A percentile compares a stretch with the other conserved stretches of the same genome.
Evolutionary conservation across 148 eudicot genomes (phyloP).

Genomic region (Vaccinium vitisidaea): DNA sequence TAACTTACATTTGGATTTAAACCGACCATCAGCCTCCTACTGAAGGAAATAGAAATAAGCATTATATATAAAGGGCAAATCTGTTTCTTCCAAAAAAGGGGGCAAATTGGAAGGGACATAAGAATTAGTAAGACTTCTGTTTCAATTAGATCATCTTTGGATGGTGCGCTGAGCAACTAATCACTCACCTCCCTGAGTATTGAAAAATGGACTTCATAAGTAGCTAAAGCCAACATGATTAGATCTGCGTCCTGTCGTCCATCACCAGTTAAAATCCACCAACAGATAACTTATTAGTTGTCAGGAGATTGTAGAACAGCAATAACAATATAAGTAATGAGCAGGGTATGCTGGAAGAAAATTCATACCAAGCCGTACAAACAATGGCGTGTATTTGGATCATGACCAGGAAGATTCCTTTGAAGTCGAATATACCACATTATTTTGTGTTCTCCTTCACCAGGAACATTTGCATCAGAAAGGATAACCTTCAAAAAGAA

Average conservation of each 20-base stretch:
- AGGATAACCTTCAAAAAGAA: constrained; percentile 73
- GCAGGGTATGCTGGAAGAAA: background rate
- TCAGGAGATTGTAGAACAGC: background rate
- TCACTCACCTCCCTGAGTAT: constrained; percentile 82
- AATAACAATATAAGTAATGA: background rate
- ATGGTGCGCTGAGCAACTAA: too few species aligned
- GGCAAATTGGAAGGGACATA: background rate
- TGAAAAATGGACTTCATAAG: constrained; percentile 96
- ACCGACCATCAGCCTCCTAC: constrained; percentile 55
- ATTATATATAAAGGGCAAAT: background rate
- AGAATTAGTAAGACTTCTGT: too few species aligned
- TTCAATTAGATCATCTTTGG: too few species aligned
- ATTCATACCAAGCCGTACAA: constrained; percentile 84
- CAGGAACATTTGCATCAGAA: constrained; percentile 99
- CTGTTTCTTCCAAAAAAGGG: background rate
- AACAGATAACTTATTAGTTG: background rate
- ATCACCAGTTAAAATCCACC: background rate
- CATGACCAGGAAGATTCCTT: constrained; percentile 90
- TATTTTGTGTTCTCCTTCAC: constrained; percentile 98
- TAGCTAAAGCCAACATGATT: constrained; percentile 91
- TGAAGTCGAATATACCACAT: constrained; percentile 99
- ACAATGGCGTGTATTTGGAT: constrained; percentile 97
- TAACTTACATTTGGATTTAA: constrained; percentile 69
- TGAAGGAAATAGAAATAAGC: background rate
- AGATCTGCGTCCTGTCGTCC: constrained; percentile 78